Conservation (phyloP, 2,329 filamentous ascomycete genomes). For the Penicillium sp. region DNA sequence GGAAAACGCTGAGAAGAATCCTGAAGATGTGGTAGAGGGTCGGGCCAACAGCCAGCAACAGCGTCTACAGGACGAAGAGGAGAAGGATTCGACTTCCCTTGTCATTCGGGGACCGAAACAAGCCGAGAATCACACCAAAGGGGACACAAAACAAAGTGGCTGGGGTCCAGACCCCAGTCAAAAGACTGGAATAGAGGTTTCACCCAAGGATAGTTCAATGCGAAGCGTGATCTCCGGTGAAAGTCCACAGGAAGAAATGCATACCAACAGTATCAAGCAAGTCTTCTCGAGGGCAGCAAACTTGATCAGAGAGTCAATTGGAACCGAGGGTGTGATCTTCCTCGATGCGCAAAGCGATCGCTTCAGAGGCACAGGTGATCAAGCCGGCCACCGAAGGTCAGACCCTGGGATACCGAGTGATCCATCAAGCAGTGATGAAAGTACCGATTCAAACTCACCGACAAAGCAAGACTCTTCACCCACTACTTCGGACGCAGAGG, state of each 20-base stretch:
- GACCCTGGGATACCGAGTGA: slow-evolving; percentile 2
- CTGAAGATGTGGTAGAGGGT: slow-evolving; percentile 11
- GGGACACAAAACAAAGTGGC: neutral
- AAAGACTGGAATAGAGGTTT: neutral
- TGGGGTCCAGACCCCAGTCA: neutral
- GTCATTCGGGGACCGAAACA: neutral
- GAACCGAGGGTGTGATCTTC: slow-evolving; percentile 40
- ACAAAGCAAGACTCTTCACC: neutral
- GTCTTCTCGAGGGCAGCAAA: slow-evolving; percentile 48
- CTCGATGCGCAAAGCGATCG: slow-evolving; percentile 23
- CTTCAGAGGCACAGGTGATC: slow-evolving; percentile 17
- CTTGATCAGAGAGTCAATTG: slow-evolving; percentile 44
- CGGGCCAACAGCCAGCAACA: slow-evolving; percentile 24
- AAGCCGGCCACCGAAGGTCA: slow-evolving; percentile 9
- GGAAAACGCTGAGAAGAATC: slow-evolving; percentile 9
- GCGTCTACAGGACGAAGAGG: slow-evolving; percentile 8
- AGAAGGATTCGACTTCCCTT: neutral
- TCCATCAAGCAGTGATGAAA: slow-evolving; percentile 17
- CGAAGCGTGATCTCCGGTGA: slow-evolving; percentile 7
- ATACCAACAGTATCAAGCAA: slow-evolving; percentile 15
- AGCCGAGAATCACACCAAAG: neutral
- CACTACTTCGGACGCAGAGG: neutral
- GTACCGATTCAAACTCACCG: slow-evolving; percentile 18
- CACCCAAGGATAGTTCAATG: neutral
- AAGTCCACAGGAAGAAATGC: slow-evolving; percentile 8